phyloP scores from a whole-genome alignment of 768 basidiomycete species.

The Nidula microcarpa region DNA sequence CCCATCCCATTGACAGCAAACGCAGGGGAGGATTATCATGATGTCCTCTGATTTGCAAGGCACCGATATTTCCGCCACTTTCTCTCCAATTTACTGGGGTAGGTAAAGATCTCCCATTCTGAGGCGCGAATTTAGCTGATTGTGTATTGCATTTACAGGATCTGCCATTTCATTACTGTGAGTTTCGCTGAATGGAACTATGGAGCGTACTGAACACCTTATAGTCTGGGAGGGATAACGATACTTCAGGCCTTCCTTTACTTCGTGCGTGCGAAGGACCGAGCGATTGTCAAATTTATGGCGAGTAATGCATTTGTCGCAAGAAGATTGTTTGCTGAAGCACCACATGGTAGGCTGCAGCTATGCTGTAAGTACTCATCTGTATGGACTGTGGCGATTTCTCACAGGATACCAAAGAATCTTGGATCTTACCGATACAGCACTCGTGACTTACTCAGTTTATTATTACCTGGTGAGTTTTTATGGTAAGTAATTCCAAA shows the following conservation, averaged over 20 bases:
- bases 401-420: constrained; percentile 13
- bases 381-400: not conserved
- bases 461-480: constrained; percentile 38
- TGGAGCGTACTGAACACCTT: not conserved
- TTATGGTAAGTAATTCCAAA: not conserved
- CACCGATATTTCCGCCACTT: not conserved
- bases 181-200: not conserved
- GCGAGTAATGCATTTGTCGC: constrained; percentile 13
- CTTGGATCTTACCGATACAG: constrained; percentile 34
- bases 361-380: constrained; percentile 19
- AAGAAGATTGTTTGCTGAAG: not conserved
- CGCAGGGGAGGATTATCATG: no score
- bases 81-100: not conserved
- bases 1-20: no score
- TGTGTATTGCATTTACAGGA: not conserved
- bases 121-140: not conserved
- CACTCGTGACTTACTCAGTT: constrained; percentile 37
- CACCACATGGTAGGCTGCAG: constrained; percentile 12
- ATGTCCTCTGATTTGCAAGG: not conserved
- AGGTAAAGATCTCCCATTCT: not conserved
- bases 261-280: constrained; percentile 27
- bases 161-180: not conserved
- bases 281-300: constrained; percentile 18
- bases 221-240: not conserved
- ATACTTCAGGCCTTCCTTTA: constrained; percentile 20